Base-by-base conservation (phyloP, 1,284 basidiomycete species). In the Cystobasidiaceae sp. region DNA sequence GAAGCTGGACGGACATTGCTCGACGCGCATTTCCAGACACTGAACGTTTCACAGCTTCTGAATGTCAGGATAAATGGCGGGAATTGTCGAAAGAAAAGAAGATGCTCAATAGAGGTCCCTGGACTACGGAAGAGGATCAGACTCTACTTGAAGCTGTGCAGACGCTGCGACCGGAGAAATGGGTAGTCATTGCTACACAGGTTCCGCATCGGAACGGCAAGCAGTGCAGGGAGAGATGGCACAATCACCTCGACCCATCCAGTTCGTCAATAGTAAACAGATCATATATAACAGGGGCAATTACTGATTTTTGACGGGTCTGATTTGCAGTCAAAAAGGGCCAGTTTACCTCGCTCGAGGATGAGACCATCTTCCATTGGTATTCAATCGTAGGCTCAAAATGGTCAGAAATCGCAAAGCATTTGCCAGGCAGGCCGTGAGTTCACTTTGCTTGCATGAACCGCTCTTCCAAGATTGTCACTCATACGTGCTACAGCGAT, bases 191-290 rank as follows among this genome's bases (percentile, higher is more conserved):
- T 28, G 71, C 73, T n/a, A 45, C 43, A 13, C 68, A 73, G 48
- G 68, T 75, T 43, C 58, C 55, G 9, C 67, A 68, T 17, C 50
- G 74, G 25, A 71, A 67, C 8, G 74, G 74, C 21, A 75, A 75
- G 68, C 74, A 75, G 52, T 75, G 74, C 32, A 66, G 74, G 7
- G 74, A 75, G 44, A 60, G 74, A 19, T 75, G 74, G 74, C 74
- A 75, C 50, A 75, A 75, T 51, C 73, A 75, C 45, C 58, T 75
- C 23, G 69, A 74, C 37, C 74, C 74, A 1, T 54, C 58, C 23
- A 75, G 72, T 73, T 21, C 39, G 72, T 23, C 37, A 33, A 25
- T 8, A 19, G 5, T 48, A 28, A 52, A n/a, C 17, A 21, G 23
- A 15, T 48, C 21, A 3, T 19, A 19, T 7, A n/a, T 4, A 28